phyloP scores from a whole-genome alignment of 306 rosid species.

The Albizia julibrissin region DNA sequence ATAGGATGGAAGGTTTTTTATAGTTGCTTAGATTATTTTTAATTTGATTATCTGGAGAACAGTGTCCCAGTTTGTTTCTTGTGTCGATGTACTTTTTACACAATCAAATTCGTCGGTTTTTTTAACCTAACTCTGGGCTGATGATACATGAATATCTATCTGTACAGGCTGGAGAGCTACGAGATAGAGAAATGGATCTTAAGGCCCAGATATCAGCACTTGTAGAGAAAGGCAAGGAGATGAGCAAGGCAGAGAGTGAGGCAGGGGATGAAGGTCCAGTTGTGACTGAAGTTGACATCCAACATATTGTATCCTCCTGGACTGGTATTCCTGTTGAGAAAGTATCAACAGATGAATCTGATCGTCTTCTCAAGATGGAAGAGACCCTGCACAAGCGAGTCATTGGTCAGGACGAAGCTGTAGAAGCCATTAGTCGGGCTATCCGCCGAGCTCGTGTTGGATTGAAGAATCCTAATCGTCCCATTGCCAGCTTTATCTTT shows the following conservation, averaged over 20 bases:
- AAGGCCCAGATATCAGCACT: slow-evolving; percentile 84
- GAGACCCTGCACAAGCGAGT: slow-evolving; percentile 86
- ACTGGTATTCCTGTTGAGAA: slow-evolving; percentile 97
- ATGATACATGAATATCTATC: slow-evolving; percentile 28
- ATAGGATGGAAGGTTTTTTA: not conserved
- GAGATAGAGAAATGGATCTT: slow-evolving; percentile 92
- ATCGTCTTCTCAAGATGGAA: slow-evolving; percentile 98
- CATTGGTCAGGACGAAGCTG: slow-evolving; percentile 95
- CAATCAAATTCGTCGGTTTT: slow-evolving; percentile 11
- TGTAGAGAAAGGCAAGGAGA: slow-evolving; percentile 88
- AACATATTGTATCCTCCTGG: slow-evolving; percentile 88
- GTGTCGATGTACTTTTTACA: not conserved
- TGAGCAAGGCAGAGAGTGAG: slow-evolving; percentile 96
- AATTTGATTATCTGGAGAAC: slow-evolving; percentile 13
- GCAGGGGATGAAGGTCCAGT: slow-evolving; percentile 83
- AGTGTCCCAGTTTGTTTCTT: slow-evolving; percentile 20
- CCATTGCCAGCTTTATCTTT: slow-evolving; percentile 95
- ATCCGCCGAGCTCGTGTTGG: slow-evolving; percentile 97
- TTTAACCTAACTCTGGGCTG: slow-evolving; percentile 9
- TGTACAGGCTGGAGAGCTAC: slow-evolving; percentile 86
- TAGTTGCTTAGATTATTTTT: not conserved
- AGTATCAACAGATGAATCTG: slow-evolving; percentile 92
- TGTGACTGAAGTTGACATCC: slow-evolving; percentile 92
- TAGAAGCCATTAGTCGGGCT: slow-evolving; percentile 90
- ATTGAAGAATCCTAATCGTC: slow-evolving; percentile 90